Evolutionary conservation across 2,329 filamentous ascomycete species (phyloP), one percentile per base, ranked within the genome.

Genomic region (Ophiostoma sp.): DNA sequence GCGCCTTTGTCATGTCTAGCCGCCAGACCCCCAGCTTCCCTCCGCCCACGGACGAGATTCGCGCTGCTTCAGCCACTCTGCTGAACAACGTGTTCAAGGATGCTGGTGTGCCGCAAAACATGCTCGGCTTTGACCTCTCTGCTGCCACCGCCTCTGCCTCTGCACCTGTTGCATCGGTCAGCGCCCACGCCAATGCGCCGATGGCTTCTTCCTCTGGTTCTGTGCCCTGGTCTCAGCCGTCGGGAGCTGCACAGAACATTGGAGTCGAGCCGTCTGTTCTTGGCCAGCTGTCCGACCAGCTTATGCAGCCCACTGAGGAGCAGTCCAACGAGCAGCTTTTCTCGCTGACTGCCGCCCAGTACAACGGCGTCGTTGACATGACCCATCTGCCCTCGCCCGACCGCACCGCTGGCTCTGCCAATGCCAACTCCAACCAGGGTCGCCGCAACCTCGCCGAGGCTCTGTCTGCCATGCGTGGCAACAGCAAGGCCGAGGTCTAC

Each of bases 1-100:
- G 95, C 76, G 95, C 95, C 67, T 97, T 97, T 76, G 93, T 98
- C 74, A 90, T 95, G 71, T 97, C 94, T 44, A 96, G 93, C 79
- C 87, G 87, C 73, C 86, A 87, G 62, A 83, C 88, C n/a, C 86
- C 88, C 52, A 86, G 87, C 73, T 88, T 96, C 73, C 90, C 91
- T 66, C 86, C 86, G 68, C 89, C 94, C 76, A 90, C 92, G 47
- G 90, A 94, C 68, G 90, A 94, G 74, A 87, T 95, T 68, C 89
- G 91, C 70, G 89, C 86, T 72, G 91, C 90, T 55, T 92, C 91
- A 14, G 89, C 90, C 66, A 87, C 88, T 27, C 85, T 95, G 27
- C 85, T 95, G 68, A 87, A 93, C 78, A 92, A 87, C 77, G 89
- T 95, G 72, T 87, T 93, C 81, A 91, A 92, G 80, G 90, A 93